phyloP scores from a whole-genome alignment of 192 early-diverging fungal genomes.

The Gonapodya sp. region DNA sequence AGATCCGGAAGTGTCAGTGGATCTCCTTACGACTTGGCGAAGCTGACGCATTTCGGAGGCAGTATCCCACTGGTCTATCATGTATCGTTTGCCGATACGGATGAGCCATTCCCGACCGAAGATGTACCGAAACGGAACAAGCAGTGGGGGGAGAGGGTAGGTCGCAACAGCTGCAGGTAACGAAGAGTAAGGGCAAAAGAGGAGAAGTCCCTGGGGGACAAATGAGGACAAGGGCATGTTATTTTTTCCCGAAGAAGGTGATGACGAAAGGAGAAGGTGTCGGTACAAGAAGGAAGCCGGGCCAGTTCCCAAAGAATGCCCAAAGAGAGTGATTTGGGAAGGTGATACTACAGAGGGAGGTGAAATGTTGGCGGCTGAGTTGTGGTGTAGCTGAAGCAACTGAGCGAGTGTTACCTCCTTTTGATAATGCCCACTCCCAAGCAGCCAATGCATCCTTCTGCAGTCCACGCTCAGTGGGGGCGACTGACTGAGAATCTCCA shows the following conservation, averaged over 20 bases:
- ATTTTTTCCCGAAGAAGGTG: too few species aligned
- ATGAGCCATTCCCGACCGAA: not conserved
- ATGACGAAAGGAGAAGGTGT: not conserved
- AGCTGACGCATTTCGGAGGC: not conserved
- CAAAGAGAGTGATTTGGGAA: slow-evolving; percentile 29
- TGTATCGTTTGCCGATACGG: not conserved
- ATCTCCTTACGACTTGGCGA: not conserved
- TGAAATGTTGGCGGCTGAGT: too few species aligned
- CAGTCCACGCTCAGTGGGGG: slow-evolving; percentile 27
- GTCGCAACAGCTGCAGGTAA: not conserved
- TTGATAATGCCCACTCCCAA: slow-evolving; percentile 28
- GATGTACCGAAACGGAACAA: not conserved
- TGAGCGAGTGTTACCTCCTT: too few species aligned
- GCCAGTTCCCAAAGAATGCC: slow-evolving; percentile 31
- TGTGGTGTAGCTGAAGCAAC: too few species aligned
- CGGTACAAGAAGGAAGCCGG: slow-evolving; percentile 16
- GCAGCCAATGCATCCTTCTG: slow-evolving; percentile 31
- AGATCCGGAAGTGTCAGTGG: not conserved
- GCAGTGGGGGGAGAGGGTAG: not conserved
- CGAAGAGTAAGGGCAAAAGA: not conserved
- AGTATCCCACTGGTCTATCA: not conserved
- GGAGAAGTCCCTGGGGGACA: not conserved
- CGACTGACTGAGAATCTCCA: slow-evolving; percentile 32
- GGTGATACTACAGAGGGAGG: too few species aligned
- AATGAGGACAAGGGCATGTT: too few species aligned